Base-by-base conservation (phyloP, 371 early-diverging fungal species). In the Mortierella sp. region DNA sequence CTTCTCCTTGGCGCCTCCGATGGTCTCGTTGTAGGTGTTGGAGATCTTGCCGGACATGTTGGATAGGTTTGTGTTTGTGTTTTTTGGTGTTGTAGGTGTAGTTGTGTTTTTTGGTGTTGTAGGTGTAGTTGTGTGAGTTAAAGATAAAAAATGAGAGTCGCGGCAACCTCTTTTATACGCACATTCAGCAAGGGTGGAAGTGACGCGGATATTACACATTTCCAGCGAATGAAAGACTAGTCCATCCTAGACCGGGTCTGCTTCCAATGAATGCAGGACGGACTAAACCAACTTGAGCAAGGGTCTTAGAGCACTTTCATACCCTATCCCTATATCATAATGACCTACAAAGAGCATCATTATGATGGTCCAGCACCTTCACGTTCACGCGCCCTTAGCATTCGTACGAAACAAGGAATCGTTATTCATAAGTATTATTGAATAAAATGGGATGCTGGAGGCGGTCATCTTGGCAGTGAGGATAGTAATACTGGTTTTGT, bases 1-100 rank as follows among this genome's bases (percentile, higher is more conserved):
- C 70, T 65, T 76, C 58, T 83, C 79, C 60, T 70, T 72, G 72
- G 60, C 58, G n/a, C 46, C 29, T 55, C 77, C 77, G 41, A 71
- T 56, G 58, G 54, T 4, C 29, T 48, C n/a, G 71, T 76, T 70
- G 58, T 70, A 56, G 48, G 70, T 71, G 77, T 71, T 70, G 27
- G 77, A 56, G 54, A 76, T 32, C 32, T 71, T 76, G 58, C 58
- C 24, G 46, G 77, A 48, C 73, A 72, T 60, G 60, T 75, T 75
- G 48, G 29, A 35, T 10, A 63, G 27, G 8, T 29, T 54, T 29
- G 29, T 75, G 12, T 32, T 16, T 16, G 41, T 44, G 11, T 43
- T 32, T 32, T 0, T 32, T 32, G 32, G 32, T 32, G 71, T 76
- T 70, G 58, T 70, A 55, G 48, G 70, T 71, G 77, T 76, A n/a